Base-by-base conservation (phyloP, 139 green algal species). In the Pleodorina starrii region DNA sequence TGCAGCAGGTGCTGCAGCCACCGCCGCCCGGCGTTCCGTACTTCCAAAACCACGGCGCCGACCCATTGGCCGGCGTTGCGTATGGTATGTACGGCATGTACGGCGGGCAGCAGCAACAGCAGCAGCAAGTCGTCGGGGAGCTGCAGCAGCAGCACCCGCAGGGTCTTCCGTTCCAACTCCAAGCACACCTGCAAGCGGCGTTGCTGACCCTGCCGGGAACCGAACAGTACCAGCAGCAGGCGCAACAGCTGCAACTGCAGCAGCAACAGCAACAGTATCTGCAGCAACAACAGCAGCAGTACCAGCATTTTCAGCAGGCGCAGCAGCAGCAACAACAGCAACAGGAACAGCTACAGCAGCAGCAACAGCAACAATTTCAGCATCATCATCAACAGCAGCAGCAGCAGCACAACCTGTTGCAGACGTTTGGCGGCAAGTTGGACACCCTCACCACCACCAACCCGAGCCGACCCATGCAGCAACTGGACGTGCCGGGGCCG, bases 291-390 rank as follows among this genome's bases (percentile, higher is more conserved):
- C 54, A 66, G 54, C 29, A 32, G 21, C 48, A 42, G 5, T 46
- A 84, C 1, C 76, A 84, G 76, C 48, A 48, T 1, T 46, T 48
- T 29, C 76, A 84, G 46, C 76, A 84, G 76, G 46, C 69, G 46
- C 77, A 84, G 76, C 10, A 21, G 10, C 48, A 71, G 29, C 48
- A 46, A 6, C 50, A 69, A 16, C 76, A 84, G n/a, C 76, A 68
- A 54, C 48, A 32, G 46, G 46, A 69, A n/a, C n/a, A 69, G 76
- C 76, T 69, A 38, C 76, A 69, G n/a, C 48, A 72, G 1, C 48
- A 43, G 35, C 50, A 85, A 32, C 11, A 48, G 36, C 23, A 72
- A 14, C 46, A 84, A 16, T 46, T n/a, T 7, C 32, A 72, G 40
- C 79, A 76, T 19, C 40, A 75, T 60, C 36, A 76, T 0, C 38